These are phyloP conservation scores for Xerocomus minutiporus DNA, from an alignment of 1,284 basidiomycete genomes.

Conservation along the genomic window DNA sequence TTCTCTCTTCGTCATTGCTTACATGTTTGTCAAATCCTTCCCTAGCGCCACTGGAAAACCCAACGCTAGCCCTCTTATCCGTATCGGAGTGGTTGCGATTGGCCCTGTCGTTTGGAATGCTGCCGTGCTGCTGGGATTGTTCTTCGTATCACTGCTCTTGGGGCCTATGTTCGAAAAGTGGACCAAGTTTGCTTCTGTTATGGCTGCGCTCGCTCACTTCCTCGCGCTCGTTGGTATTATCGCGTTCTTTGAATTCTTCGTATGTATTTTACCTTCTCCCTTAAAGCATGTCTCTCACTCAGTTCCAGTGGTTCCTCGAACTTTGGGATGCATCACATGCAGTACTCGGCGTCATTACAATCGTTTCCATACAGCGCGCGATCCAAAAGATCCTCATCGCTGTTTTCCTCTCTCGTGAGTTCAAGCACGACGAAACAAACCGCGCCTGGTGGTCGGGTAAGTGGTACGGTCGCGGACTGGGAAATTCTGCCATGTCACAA, in stretches of 20 bases:
- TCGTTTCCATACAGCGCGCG: constrained; percentile 84
- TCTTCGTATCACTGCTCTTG: constrained; percentile 88
- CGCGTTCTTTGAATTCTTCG: constrained; percentile 92
- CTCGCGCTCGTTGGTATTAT: constrained; percentile 76
- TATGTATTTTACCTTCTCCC: constrained; percentile 42
- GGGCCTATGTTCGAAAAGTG: constrained; percentile 88
- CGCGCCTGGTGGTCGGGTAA: constrained; percentile 99
- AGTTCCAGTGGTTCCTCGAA: constrained; percentile 87
- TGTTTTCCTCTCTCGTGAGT: constrained; percentile 89
- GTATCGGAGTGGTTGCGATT: constrained; percentile 86
- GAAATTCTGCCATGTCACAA: constrained; percentile 84
- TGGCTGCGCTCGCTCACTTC: constrained; percentile 87
- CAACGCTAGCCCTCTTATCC: constrained; percentile 77
- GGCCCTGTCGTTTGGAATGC: constrained; percentile 98
- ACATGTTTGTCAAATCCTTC: constrained; percentile 91
- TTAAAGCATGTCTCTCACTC: constrained; percentile 14
- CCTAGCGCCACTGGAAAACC: constrained; percentile 58
- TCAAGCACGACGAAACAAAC: constrained; percentile 96
- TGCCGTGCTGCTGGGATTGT: constrained; percentile 78
- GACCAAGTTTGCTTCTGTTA: constrained; percentile 82
- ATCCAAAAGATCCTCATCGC: constrained; percentile 92
- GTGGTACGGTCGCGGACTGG: constrained; percentile 92
- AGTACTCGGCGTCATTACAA: constrained; percentile 81
- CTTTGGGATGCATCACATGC: constrained; percentile 95
- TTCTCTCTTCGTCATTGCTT: constrained; percentile 76